Evolutionary conservation across 371 early-diverging fungal genomes (phyloP).

Genomic region (Choanephora cucurbitarum): DNA sequence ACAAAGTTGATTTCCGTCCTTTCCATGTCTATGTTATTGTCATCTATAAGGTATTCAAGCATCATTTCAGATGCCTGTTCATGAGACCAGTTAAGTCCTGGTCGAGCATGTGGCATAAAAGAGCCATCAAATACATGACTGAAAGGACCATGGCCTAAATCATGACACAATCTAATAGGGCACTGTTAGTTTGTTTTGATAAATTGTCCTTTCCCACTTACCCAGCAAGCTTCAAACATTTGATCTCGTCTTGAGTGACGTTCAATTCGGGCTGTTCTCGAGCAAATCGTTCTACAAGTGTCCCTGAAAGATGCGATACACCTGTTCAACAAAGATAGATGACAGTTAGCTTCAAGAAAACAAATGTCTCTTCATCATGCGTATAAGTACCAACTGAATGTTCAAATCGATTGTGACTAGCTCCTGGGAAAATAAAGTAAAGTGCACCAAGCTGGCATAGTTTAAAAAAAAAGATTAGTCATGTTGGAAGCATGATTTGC

Average conservation of each 20-base stretch:
- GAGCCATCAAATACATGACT: conserved; percentile 92
- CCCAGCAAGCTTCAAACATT: conserved; percentile 91
- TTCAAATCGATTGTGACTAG: conserved; percentile 89
- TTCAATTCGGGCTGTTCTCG: conserved; percentile 80
- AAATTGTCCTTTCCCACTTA: conserved; percentile 9
- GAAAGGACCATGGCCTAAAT: conserved; percentile 95
- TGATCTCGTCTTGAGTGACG: conserved; percentile 77
- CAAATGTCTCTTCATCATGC: neutral
- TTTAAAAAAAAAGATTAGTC: neutral
- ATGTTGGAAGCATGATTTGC: neutral
- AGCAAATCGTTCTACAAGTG: conserved; percentile 69
- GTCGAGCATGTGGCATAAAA: conserved; percentile 67
- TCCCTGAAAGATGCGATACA: conserved; percentile 82
- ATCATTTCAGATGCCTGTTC: conserved; percentile 89
- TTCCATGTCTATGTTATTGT: conserved; percentile 77
- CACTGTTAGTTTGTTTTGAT: neutral
- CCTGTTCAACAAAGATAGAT: conserved; percentile 37
- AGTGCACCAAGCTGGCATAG: conserved; percentile 55
- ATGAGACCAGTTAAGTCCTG: conserved; percentile 82
- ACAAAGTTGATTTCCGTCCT: conserved; percentile 74
- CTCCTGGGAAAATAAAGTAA: conserved; percentile 94
- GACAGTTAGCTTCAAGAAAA: too few species aligned
- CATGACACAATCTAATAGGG: conserved; percentile 76
- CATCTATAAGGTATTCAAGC: conserved; percentile 83
- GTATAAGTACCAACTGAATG: conserved; percentile 88